Percentiles rank a stretch among this genome's conserved stretches.
Conservation (phyloP, 2,329 filamentous ascomycete genomes). For the Ceratocystis huliohia region DNA sequence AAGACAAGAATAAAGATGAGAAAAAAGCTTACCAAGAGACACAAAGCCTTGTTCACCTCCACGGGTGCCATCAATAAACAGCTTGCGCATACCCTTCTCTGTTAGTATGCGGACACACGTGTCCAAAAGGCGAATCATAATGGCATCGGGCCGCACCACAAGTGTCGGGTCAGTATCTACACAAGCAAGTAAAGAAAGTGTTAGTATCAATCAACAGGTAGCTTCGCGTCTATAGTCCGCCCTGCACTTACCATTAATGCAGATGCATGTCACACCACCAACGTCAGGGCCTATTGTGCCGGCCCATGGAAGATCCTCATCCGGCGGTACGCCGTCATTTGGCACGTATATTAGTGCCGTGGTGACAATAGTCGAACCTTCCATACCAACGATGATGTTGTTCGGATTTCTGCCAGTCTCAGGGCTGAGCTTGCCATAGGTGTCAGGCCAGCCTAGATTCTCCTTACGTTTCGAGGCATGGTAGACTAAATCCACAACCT, state of each 20-base stretch:
- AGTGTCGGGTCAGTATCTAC: slow-evolving; percentile 35
- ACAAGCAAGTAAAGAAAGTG: neutral
- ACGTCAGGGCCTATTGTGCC: slow-evolving; percentile 37
- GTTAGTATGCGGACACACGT: slow-evolving; percentile 38
- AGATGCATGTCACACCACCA: slow-evolving; percentile 49
- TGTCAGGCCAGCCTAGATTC: slow-evolving; percentile 46
- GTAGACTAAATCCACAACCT: slow-evolving; percentile 39
- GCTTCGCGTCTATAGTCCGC: slow-evolving; percentile 13
- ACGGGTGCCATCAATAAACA: slow-evolving; percentile 45
- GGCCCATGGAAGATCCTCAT: slow-evolving; percentile 45
- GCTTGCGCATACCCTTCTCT: slow-evolving; percentile 38
- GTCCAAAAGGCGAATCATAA: slow-evolving; percentile 43
- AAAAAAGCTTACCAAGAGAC: slow-evolving; percentile 36
- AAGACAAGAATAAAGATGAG: neutral
- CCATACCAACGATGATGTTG: slow-evolving; percentile 43
- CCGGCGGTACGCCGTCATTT: slow-evolving; percentile 34
- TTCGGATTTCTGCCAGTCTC: slow-evolving; percentile 30
- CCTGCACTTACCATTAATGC: slow-evolving; percentile 38
- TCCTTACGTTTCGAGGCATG: slow-evolving; percentile 35
- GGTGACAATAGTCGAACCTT: slow-evolving; percentile 38
- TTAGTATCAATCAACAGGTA: neutral
- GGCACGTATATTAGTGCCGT: slow-evolving; percentile 43
- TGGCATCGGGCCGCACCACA: slow-evolving; percentile 35
- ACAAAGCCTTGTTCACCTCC: slow-evolving; percentile 39
- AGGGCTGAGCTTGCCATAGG: slow-evolving; percentile 39